Conservation (phyloP, 768 basidiomycete genomes). For the Hygrocybe coccinea region DNA sequence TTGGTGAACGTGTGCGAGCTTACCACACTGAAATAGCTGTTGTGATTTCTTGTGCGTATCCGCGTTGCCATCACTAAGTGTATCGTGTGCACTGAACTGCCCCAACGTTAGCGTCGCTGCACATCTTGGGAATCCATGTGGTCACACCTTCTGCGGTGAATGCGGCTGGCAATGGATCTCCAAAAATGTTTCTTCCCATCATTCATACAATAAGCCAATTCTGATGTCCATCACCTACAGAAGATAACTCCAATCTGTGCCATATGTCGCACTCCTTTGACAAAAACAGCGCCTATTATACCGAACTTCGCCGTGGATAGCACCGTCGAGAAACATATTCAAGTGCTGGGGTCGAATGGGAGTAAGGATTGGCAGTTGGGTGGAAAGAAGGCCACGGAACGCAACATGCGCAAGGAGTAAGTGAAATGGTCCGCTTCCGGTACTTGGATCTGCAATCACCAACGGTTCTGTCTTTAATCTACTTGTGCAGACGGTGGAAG, state of each 20-base stretch:
- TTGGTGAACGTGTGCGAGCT: slow-evolving; percentile 7
- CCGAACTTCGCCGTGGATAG: slow-evolving; percentile 63
- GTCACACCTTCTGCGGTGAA: slow-evolving; percentile 66
- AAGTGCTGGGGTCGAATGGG: slow-evolving; percentile 41
- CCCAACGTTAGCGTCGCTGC: slow-evolving; percentile 48
- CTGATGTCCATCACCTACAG: slow-evolving; percentile 18
- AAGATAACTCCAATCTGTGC: slow-evolving; percentile 47
- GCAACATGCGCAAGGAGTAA: slow-evolving; percentile 52
- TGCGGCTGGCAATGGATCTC: slow-evolving; percentile 60
- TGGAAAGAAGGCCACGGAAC: slow-evolving; percentile 47
- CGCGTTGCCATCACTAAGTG: too few relatives aligned
- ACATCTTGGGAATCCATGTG: slow-evolving; percentile 65
- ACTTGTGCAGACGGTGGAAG: slow-evolving; percentile 5
- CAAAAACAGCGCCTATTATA: slow-evolving; percentile 43
- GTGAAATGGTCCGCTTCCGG: slow-evolving; percentile 16
- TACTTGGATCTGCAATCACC: background rate
- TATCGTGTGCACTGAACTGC: background rate
- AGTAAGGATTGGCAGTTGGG: slow-evolving; percentile 48
- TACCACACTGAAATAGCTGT: slow-evolving; percentile 42
- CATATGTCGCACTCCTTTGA: slow-evolving; percentile 51
- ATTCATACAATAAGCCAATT: background rate
- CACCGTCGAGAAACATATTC: slow-evolving; percentile 56
- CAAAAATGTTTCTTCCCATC: slow-evolving; percentile 41
- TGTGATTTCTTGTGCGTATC: slow-evolving; percentile 58
- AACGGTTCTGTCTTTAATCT: background rate